Evolutionary conservation across 169 alveolate species (phyloP).

Genomic region (Besnoitia besnoiti): DNA sequence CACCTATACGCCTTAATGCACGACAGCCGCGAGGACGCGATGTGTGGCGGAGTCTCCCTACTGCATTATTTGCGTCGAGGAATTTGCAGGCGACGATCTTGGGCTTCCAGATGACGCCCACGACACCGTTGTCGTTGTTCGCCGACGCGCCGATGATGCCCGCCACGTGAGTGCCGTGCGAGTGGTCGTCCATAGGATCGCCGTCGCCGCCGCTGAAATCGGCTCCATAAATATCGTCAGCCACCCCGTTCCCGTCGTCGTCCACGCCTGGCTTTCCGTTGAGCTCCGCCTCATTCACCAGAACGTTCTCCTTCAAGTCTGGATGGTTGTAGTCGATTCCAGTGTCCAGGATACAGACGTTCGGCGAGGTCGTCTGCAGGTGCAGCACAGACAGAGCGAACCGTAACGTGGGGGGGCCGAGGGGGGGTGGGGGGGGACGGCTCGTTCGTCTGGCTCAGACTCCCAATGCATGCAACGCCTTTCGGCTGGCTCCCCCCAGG

Average conservation of each 20-base stretch:
- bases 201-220: constrained; percentile 70
- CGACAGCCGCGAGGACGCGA: not conserved
- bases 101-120: constrained; percentile 64
- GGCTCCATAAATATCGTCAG: constrained; percentile 77
- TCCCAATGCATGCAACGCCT: not conserved
- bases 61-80: not conserved
- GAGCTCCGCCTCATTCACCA: constrained; percentile 73
- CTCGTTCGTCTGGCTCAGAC: not conserved
- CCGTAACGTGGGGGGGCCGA: too few relatives aligned
- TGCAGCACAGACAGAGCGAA: not conserved
- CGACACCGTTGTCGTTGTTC: constrained; percentile 74
- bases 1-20: not conserved
- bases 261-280: constrained; percentile 79
- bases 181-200: constrained; percentile 77
- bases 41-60: not conserved
- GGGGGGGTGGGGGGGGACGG: too few relatives aligned
- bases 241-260: constrained; percentile 78
- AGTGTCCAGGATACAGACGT: constrained; percentile 50
- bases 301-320: constrained; percentile 71
- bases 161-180: constrained; percentile 82
- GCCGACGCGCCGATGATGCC: constrained; percentile 80
- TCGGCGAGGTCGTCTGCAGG: not conserved
- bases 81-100: constrained; percentile 37
- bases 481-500: not conserved
- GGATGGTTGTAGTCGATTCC: constrained; percentile 78